Evolutionary conservation across 2,329 filamentous ascomycete genomes (phyloP).

Genomic region (Ramularia endophylla): DNA sequence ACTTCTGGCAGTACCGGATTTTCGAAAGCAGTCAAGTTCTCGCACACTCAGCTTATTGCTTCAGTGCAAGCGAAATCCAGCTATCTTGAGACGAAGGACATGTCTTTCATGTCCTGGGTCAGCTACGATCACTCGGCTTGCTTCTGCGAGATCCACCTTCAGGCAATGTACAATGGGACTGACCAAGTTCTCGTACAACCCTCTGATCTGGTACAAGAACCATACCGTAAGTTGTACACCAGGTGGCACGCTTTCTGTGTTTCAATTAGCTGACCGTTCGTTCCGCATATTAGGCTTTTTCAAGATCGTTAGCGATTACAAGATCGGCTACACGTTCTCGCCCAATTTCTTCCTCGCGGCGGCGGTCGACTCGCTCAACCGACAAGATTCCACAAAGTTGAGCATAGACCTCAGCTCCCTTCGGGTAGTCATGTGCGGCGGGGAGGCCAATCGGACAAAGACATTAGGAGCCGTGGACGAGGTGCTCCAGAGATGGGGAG

Average conservation of each 20-base stretch:
- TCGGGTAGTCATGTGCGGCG: constrained; percentile 37
- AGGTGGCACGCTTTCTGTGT: too few species aligned
- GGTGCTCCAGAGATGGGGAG: constrained; percentile 11
- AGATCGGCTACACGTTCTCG: constrained; percentile 41
- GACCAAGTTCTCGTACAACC: constrained; percentile 45
- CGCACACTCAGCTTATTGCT: constrained; percentile 12
- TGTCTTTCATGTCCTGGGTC: constrained; percentile 17
- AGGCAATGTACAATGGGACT: constrained; percentile 37
- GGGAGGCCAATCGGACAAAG: constrained; percentile 38
- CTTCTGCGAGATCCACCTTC: constrained; percentile 48
- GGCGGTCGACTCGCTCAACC: constrained; percentile 5
- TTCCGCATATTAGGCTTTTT: constrained; percentile 32
- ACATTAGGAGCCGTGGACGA: constrained; percentile 13
- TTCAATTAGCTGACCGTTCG: not conserved
- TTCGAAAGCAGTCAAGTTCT: constrained; percentile 19
- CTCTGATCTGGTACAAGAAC: constrained; percentile 37
- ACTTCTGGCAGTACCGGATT: constrained; percentile 20
- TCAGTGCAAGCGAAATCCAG: constrained; percentile 12
- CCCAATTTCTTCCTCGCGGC: constrained; percentile 38
- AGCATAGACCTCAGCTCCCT: constrained; percentile 11
- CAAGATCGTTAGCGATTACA: constrained; percentile 36
- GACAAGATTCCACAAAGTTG: constrained; percentile 3
- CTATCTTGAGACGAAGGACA: constrained; percentile 7
- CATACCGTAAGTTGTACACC: constrained; percentile 10
- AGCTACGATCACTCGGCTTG: constrained; percentile 50